A percentile compares a stretch with the other conserved stretches of the same genome.
Conservation (phyloP, 2,329 filamentous ascomycete species). For the Diaporthe citriasiana region DNA sequence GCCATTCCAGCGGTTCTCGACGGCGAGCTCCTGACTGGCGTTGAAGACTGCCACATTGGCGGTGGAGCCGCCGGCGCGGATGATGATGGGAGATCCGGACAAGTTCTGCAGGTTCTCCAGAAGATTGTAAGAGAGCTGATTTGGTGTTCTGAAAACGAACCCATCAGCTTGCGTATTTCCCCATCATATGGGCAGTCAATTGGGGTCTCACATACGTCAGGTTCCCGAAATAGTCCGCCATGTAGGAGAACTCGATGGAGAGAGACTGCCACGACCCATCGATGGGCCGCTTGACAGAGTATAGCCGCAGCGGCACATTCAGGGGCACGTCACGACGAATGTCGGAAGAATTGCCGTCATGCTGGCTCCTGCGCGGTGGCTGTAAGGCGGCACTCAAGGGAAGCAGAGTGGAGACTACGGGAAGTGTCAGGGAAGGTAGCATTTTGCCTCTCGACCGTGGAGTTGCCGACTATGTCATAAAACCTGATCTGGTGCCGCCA, state of each 20-base stretch:
- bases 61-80: conserved; percentile 45
- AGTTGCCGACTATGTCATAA: neutral
- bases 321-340: neutral
- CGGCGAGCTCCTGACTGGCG: conserved; percentile 20
- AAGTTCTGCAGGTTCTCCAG: conserved; percentile 11
- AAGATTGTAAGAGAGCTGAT: conserved; percentile 28
- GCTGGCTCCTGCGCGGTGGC: conserved; percentile 7
- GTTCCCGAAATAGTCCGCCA: conserved; percentile 37
- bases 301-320: conserved; percentile 3
- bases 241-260: conserved; percentile 35
- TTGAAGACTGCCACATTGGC: conserved; percentile 29
- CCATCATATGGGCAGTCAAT: neutral
- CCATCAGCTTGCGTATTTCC: neutral
- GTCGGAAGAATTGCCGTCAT: neutral
- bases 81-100: conserved; percentile 12
- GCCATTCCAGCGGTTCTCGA: conserved; percentile 27
- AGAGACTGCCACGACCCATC: conserved; percentile 28
- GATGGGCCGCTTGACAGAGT: conserved; percentile 14
- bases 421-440: neutral
- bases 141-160: neutral
- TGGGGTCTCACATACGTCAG: conserved; percentile 4
- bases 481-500: neutral
- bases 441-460: conserved; percentile 8
- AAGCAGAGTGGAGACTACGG: neutral
- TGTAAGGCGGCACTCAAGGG: conserved; percentile 44